Base-by-base conservation (phyloP, 1,139 yeast genomes). In the Debaryomyces psychrophilus region DNA sequence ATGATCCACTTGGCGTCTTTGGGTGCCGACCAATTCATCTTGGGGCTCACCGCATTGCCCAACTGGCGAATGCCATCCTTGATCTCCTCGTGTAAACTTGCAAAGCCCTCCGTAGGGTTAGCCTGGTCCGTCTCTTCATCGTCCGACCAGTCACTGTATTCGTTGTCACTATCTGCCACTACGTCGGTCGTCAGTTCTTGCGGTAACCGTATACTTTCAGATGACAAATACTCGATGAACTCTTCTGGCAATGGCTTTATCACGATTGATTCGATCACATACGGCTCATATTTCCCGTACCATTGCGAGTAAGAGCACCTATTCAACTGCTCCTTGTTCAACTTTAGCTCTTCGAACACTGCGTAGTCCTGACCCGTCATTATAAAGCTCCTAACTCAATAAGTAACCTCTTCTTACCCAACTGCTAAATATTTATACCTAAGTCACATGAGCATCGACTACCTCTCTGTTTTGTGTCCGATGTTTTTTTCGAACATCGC, bases 11-110 rank as follows among this genome's bases (percentile, higher is more conserved):
- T 79, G 6, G 98, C 90, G 65, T 93, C 99, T 58, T 85, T 86
- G 1, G 99, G 99, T 1, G 97, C 87, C 0, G 97, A 89, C 99
- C 99, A 93, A 69, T 93, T 93, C 54, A 93, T 71, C 60, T 93
- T 93, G 1, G 98, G 98, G 2, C 89, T 76, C 6, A 90, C 90
- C 1, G 82, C 68, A 0, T 87, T 62, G 22, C 87, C 58, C 69
- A 78, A 50, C 68, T 76, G 26, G 45, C 49, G 31, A 73, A 83
- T 25, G 3, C 72, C 62, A 0, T 58, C 50, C 29, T 67, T 67
- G 20, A 93, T 73, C 44, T 72, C 58, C 0, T 68, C 58, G 57
- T 90, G 95, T 20, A 90, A 68, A 1, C 77, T 82, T 7, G 67
- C 65, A 57, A 92, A 92, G 25, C 69, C 68, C 6, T 53, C 61